A percentile compares a stretch with the other conserved stretches of the same genome.
These are phyloP conservation scores for Sphaerostilbella broomeana DNA, from an alignment of 2,329 filamentous ascomycete genomes.

Conservation along the genomic window DNA sequence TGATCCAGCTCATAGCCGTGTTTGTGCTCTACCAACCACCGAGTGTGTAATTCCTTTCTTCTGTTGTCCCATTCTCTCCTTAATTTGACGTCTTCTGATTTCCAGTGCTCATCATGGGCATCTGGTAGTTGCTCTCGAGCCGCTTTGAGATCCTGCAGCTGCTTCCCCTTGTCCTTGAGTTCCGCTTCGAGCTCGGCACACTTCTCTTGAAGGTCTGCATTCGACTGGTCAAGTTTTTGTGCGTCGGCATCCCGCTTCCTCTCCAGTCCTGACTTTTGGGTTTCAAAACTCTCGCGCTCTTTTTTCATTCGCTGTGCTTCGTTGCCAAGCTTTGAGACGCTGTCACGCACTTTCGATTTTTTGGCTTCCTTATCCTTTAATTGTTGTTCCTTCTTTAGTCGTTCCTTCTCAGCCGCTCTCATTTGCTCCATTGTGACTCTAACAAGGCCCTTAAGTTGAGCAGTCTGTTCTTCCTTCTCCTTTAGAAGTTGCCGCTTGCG, in stretches of 20 bases:
- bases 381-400: constrained; percentile 67
- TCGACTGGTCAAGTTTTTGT: constrained; percentile 47
- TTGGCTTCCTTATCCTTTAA: constrained; percentile 64
- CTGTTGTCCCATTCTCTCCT: constrained; percentile 50
- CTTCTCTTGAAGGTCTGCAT: constrained; percentile 57
- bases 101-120: constrained; percentile 53
- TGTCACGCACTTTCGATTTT: constrained; percentile 62
- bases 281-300: constrained; percentile 47
- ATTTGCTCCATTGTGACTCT: constrained; percentile 75
- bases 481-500: constrained; percentile 70
- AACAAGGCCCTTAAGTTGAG: constrained; percentile 74
- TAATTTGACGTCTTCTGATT: constrained; percentile 44
- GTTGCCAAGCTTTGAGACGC: constrained; percentile 60
- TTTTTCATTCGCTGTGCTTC: constrained; percentile 54
- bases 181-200: constrained; percentile 62
- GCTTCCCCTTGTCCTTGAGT: constrained; percentile 58
- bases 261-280: constrained; percentile 46
- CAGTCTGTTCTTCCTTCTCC: constrained; percentile 86
- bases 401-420: constrained; percentile 70
- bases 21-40: constrained; percentile 41
- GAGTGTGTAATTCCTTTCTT: constrained; percentile 46
- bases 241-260: constrained; percentile 46
- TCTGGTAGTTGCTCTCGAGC: constrained; percentile 58
- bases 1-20: constrained; percentile 40
- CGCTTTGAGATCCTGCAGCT: constrained; percentile 68